phyloP scores from a whole-genome alignment of 2,329 filamentous ascomycete genomes.

The Monosporascus cannonballus region DNA sequence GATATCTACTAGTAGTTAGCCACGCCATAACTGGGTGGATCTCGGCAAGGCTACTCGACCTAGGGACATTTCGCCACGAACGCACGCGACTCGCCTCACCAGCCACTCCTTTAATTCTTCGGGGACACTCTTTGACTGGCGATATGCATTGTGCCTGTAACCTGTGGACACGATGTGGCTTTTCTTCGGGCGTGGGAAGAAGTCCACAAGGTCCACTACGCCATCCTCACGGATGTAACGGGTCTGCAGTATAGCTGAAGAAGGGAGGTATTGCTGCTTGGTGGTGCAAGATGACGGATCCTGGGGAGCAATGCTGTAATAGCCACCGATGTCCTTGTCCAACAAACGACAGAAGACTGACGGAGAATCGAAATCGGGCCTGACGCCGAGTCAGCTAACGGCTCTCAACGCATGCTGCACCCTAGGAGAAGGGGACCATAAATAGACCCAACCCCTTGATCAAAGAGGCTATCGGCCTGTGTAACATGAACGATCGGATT shows the following conservation, averaged over 20 bases:
- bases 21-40: conserved; percentile 1
- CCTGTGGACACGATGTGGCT: conserved; percentile 43
- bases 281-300: conserved; percentile 51
- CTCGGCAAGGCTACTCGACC: conserved; percentile 28
- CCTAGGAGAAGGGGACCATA: no score
- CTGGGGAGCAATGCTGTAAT: conserved; percentile 61
- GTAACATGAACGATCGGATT: no score
- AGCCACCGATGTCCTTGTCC: conserved; percentile 68
- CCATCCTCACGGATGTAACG: conserved; percentile 73
- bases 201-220: conserved; percentile 67
- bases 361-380: conserved; percentile 74
- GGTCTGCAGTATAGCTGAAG: conserved; percentile 69
- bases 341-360: conserved; percentile 69
- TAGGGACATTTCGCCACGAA: conserved; percentile 59
- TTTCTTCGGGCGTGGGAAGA: conserved; percentile 65
- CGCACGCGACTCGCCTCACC: conserved; percentile 65
- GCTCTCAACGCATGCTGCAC: neutral
- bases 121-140: conserved; percentile 47
- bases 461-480: no score
- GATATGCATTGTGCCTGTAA: conserved; percentile 44
- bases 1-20: conserved; percentile 38
- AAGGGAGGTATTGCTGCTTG: conserved; percentile 73
- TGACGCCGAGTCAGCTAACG: conserved; percentile 20
- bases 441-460: no score
- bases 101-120: conserved; percentile 66